A percentile compares a stretch with the other conserved stretches of the same genome.
Evolutionary conservation across 164 flowering plant species (phyloP).

Genomic region (Tetracentron sinense): DNA sequence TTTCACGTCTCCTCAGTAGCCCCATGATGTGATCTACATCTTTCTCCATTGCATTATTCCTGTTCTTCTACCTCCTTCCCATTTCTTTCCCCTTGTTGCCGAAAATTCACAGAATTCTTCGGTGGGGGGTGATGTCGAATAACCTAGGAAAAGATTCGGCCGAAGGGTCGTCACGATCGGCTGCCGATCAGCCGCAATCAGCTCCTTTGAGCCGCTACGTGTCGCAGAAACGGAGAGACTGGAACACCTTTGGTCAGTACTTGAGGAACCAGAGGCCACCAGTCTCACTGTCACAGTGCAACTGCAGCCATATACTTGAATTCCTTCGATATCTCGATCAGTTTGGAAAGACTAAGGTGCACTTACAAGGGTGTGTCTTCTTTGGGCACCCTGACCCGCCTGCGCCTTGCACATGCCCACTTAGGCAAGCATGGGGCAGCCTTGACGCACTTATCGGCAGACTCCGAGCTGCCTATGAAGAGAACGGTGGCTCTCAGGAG

Average conservation of each 20-base stretch:
- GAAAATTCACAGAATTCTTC: background rate
- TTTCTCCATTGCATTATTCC: conserved; percentile 35
- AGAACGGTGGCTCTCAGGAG: conserved; percentile 50
- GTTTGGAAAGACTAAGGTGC: conserved; percentile 62
- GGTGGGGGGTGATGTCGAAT: conserved; percentile 20
- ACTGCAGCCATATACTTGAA: conserved; percentile 45
- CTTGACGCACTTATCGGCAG: conserved; percentile 59
- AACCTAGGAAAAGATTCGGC: conserved; percentile 24
- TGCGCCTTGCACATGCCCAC: conserved; percentile 53
- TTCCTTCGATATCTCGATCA: conserved; percentile 53
- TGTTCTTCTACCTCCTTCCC: conserved; percentile 12
- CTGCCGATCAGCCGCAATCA: conserved; percentile 21
- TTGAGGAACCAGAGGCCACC: conserved; percentile 54
- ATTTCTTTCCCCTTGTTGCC: background rate
- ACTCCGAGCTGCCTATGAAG: conserved; percentile 61
- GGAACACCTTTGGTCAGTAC: conserved; percentile 65
- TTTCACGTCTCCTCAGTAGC: conserved; percentile 42
- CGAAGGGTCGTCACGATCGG: conserved; percentile 28
- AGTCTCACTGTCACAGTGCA: conserved; percentile 44
- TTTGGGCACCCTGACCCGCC: conserved; percentile 64
- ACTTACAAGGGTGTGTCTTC: conserved; percentile 47
- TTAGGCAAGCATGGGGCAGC: conserved; percentile 64
- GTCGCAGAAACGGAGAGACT: conserved; percentile 57
- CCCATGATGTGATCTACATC: conserved; percentile 39
- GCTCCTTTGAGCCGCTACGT: conserved; percentile 50